These are phyloP conservation scores for Pythium chondricola DNA, from an alignment of 352 stramenopile genomes.

Conservation along the genomic window DNA sequence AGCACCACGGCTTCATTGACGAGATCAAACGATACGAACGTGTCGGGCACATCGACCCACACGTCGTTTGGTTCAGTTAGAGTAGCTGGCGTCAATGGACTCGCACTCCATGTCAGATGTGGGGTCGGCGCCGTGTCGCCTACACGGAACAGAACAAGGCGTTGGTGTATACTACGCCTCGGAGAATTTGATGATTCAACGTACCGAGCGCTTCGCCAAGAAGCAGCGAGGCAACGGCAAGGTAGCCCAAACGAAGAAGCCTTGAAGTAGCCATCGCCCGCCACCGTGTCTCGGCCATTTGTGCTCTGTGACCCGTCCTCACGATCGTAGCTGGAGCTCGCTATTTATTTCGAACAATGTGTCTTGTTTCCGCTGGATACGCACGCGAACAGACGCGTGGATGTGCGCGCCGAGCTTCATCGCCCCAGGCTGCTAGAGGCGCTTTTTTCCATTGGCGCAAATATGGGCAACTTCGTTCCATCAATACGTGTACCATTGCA, in stretches of 20 bases:
- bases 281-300: no score
- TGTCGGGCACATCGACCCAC: slow-evolving; percentile 59
- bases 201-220: not conserved
- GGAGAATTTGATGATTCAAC: not conserved
- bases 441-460: slow-evolving; percentile 5
- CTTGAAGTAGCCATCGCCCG: no score
- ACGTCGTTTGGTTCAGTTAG: slow-evolving; percentile 19
- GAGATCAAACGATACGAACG: slow-evolving; percentile 39
- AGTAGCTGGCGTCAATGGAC: slow-evolving; percentile 31
- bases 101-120: slow-evolving; percentile 64
- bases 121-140: slow-evolving; percentile 15
- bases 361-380: slow-evolving; percentile 2
- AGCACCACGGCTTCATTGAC: slow-evolving; percentile 50
- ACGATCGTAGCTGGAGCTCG: no score
- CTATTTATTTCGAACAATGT: no score
- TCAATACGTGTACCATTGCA: not conserved
- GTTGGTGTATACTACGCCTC: no score
- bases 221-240: no score
- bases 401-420: not conserved
- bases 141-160: not conserved
- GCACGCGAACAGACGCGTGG: not conserved
- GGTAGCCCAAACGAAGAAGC: no score
- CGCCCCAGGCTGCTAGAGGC: no score
- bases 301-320: no score
- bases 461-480: slow-evolving; percentile 2